phyloP scores from a whole-genome alignment of 1,284 basidiomycete genomes.

The Cryptococcus hybrid region DNA sequence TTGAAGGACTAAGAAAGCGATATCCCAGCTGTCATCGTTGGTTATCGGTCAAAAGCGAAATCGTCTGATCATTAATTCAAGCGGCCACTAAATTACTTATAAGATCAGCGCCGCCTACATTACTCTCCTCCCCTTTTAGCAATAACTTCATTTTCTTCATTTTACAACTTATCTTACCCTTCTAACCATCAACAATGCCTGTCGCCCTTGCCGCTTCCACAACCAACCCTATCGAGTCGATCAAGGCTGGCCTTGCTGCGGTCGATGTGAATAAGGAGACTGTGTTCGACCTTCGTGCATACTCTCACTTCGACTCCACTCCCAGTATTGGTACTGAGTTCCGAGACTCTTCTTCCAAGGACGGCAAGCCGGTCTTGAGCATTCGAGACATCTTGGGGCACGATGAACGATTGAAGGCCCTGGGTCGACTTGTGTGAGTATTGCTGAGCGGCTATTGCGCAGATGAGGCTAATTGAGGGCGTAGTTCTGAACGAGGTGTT shows the following conservation, averaged over 20 bases:
- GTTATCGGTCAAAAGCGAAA: too few species aligned
- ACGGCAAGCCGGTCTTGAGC: constrained; percentile 23
- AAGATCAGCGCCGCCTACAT: too few species aligned
- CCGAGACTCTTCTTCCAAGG: constrained; percentile 18
- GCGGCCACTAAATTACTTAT: too few species aligned
- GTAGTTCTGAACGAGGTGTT: constrained; percentile 62
- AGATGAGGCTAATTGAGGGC: not conserved
- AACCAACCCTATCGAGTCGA: constrained; percentile 1
- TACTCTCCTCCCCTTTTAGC: not conserved
- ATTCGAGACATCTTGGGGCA: constrained; percentile 31
- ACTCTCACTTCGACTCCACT: constrained; percentile 37
- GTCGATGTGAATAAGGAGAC: not conserved
- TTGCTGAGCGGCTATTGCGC: not conserved
- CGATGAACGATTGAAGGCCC: constrained; percentile 26
- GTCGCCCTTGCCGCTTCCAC: not conserved
- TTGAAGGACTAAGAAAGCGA: too few species aligned
- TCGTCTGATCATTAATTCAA: too few species aligned
- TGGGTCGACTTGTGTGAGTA: constrained; percentile 36
- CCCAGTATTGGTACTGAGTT: constrained; percentile 49
- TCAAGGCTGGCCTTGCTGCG: constrained; percentile 1
- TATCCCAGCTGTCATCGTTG: too few species aligned
- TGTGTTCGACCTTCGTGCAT: constrained; percentile 15
- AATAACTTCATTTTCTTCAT: not conserved
- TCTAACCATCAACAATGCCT: constrained; percentile 1
- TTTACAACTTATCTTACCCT: not conserved